Evolutionary conservation across 169 alveolate genomes (phyloP), one percentile per base, ranked within the genome.

Genomic region (Cryptosporidium tyzzeri): DNA sequence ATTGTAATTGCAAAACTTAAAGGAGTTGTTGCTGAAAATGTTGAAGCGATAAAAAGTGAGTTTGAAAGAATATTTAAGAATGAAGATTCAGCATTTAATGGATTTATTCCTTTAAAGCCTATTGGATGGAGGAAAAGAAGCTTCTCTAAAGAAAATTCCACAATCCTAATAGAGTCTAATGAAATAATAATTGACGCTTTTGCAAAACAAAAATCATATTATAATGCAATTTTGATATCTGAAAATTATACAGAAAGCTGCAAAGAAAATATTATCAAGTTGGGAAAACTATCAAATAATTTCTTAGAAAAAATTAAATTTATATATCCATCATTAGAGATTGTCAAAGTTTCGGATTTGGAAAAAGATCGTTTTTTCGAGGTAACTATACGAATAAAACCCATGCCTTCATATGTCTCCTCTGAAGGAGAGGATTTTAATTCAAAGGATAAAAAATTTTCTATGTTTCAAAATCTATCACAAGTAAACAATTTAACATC

Each of bases 61-160:
- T 80, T 80, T 45, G 59, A 29, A 7, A 44, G 37, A 62, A n/a
- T 65, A 2, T 80, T 65, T 23, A 62, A 48, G 1, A 14, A 21
- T 18, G 51, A 80, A 8, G 18, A 9, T 18, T 33, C 21, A 23
- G 7, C 29, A 61, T 39, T 39, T 6, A 67, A 62, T 21, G 48
- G 29, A 45, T 26, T 80, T 37, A 62, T 80, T 45, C 21, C 89
- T 26, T 33, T 80, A 7, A 80, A 41, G 21, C 89, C 89, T 14
- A 44, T 80, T 61, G 89, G 89, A 37, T 80, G 89, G 89, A 80
- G 89, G 35, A 80, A 62, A 65, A 59, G 89, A 37, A 62, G 26
- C 31, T 35, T 45, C 3, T 59, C 59, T 6, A 26, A 39, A 61
- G 29, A 9, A 21, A 59, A 62, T 33, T 61, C 69, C 4, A 80